These are phyloP conservation scores for Venturia asperata DNA, from an alignment of 2,329 filamentous ascomycete genomes.

Conservation along the genomic window DNA sequence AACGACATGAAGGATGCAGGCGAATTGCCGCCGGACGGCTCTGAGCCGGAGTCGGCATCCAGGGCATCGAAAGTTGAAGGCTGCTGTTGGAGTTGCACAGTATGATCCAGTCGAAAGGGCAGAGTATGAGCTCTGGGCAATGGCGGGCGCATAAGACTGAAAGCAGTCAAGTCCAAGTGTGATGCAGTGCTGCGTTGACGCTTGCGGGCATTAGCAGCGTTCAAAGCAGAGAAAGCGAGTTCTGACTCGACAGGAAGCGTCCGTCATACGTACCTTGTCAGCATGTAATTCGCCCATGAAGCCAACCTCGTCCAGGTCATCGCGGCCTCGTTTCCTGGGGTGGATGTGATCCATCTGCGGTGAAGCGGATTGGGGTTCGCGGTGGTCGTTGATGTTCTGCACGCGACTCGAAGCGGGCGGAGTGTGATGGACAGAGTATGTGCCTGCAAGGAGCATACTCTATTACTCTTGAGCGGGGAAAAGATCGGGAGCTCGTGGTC, in stretches of 20 bases:
- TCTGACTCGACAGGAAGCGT: conserved; percentile 4
- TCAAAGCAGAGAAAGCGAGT: neutral
- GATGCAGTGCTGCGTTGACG: conserved; percentile 12
- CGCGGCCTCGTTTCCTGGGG: conserved; percentile 16
- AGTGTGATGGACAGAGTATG: neutral
- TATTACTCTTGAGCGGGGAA: neutral
- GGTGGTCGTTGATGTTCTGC: neutral
- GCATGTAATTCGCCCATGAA: conserved; percentile 5
- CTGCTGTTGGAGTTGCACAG: neutral
- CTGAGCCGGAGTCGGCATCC: conserved; percentile 6
- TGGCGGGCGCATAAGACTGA: conserved; percentile 11
- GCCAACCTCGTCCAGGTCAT: conserved; percentile 13
- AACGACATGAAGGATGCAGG: conserved; percentile 16
- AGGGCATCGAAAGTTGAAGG: conserved; percentile 10
- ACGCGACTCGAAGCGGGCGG: neutral
- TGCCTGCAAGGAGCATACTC: conserved; percentile 2
- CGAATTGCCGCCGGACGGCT: conserved; percentile 15
- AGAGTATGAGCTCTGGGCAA: conserved; percentile 16
- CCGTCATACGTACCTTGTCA: conserved; percentile 15
- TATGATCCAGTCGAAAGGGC: conserved; percentile 16
- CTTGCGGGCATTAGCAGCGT: conserved; percentile 14
- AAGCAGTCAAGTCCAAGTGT: neutral
- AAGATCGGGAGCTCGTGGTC: neutral
- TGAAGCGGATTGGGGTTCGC: neutral
- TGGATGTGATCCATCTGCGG: conserved; percentile 1